phyloP scores from a whole-genome alignment of 2,329 filamentous ascomycete genomes.

The Fulvia fulva region DNA sequence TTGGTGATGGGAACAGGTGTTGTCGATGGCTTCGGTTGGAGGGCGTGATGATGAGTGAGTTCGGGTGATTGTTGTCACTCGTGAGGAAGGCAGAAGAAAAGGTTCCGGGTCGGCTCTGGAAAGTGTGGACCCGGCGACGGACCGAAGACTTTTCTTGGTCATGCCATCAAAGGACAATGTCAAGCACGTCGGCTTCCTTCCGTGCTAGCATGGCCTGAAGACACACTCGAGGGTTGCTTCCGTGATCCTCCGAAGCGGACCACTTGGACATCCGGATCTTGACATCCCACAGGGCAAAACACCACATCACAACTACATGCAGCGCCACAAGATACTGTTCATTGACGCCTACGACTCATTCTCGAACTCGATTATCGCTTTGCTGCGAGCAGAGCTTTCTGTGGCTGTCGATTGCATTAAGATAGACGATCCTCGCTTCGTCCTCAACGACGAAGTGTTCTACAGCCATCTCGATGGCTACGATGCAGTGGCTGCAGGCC shows the following conservation, averaged over 20 bases:
- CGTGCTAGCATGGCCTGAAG: not conserved
- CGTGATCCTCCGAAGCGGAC: conserved; percentile 7
- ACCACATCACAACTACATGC: conserved; percentile 21
- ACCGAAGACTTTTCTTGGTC: not conserved
- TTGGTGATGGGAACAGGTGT: no score
- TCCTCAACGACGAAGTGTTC: conserved; percentile 36
- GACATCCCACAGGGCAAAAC: not conserved
- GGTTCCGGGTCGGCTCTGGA: not conserved
- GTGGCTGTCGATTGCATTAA: conserved; percentile 59
- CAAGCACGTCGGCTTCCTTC: not conserved
- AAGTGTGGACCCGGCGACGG: not conserved
- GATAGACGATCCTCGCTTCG: conserved; percentile 53
- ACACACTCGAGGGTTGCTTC: conserved; percentile 1
- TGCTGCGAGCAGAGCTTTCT: conserved; percentile 66
- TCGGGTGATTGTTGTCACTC: no score
- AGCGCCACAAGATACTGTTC: conserved; percentile 60
- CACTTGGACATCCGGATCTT: not conserved
- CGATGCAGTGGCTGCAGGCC: conserved; percentile 83
- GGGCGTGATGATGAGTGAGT: not conserved
- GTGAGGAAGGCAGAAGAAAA: not conserved
- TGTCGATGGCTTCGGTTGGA: not conserved
- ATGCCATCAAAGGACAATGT: not conserved
- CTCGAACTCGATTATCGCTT: conserved; percentile 85
- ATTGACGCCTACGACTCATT: conserved; percentile 97
- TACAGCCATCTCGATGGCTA: conserved; percentile 54